Base-by-base conservation (phyloP, 768 basidiomycete species). In the Termitomyces sp. region DNA sequence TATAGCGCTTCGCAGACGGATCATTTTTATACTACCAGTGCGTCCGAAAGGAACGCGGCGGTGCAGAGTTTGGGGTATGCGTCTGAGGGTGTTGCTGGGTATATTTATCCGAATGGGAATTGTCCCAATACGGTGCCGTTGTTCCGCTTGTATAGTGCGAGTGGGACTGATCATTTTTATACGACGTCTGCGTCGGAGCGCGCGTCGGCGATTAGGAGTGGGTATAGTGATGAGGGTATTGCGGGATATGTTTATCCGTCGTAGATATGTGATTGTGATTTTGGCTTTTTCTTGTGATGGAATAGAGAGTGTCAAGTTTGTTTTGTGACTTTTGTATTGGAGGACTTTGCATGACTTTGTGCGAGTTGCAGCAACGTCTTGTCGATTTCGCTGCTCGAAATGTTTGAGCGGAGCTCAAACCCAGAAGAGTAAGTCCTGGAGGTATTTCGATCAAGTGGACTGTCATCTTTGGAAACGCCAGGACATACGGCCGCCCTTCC, bases 21-120 rank as follows among this genome's bases (percentile, higher is more conserved):
- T 40, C 68, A 67, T 36, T 64, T 69, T 36, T 69, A 67, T 32
- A 68, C 66, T 5, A 63, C 60, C 22, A 57, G 50, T 20, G 46
- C 36, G 9, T 20, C n/a, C 0, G 68, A 69, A 49, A 53, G 58
- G 40, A 56, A 33, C 13, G 22, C 43, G 22, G 63, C 66, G 4
- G 51, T 35, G 2, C 20, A n/a, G 26, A 56, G 48, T 14, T 26
- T 53, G 9, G 67, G 61, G 22, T 65, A 66, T 26, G 54, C 35
- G 10, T 57, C 32, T 2, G 59, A 68, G 54, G 65, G 67, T 1
- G 51, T 65, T 2, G 57, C 65, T 2, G 67, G 63, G 18, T 63
- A 65, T 44, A 61, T 68, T 28, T 66, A 59, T 45, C 46, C 62
- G 9, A 59, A 33, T 10, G 24, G 51, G 5, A 32, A 5, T 8